Evolutionary conservation across 2,329 filamentous ascomycete genomes (phyloP).

Genomic region (Aspergillus pseudoterreus): DNA sequence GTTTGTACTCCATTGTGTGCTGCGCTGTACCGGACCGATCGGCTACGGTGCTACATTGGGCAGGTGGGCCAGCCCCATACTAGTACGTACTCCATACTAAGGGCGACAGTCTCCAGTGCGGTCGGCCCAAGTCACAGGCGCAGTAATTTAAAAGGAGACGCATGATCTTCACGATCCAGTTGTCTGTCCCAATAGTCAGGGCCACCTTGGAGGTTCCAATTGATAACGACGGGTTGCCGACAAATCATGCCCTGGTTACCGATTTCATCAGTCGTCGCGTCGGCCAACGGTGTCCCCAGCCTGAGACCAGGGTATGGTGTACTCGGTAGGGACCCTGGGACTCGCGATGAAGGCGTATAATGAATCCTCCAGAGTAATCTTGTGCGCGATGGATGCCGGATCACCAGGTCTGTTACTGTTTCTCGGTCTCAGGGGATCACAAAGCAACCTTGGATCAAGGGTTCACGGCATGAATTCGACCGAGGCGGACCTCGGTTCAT

Average conservation of each 20-base stretch:
- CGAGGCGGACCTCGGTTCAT: background rate
- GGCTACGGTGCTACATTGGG: constrained; percentile 12
- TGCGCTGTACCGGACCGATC: constrained; percentile 2
- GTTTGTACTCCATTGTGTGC: background rate
- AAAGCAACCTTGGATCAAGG: background rate
- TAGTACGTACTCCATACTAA: background rate
- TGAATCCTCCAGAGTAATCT: too few relatives aligned
- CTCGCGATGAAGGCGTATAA: too few relatives aligned
- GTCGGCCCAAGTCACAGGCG: constrained; percentile 1
- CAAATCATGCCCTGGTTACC: background rate
- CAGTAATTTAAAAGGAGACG: constrained; percentile 2
- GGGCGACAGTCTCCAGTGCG: background rate
- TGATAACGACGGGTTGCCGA: background rate
- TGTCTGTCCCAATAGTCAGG: background rate
- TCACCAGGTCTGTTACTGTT: background rate
- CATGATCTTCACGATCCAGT: constrained; percentile 7
- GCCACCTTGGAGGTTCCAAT: background rate
- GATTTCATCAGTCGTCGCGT: too few relatives aligned
- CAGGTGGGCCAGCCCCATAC: constrained; percentile 4
- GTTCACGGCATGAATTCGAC: background rate
- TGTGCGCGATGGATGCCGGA: background rate
- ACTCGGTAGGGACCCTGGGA: background rate
- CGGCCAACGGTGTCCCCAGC: too few relatives aligned
- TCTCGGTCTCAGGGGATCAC: background rate
- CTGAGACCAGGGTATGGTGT: too few relatives aligned